These are phyloP conservation scores for Neoarthrinium moseri DNA, from an alignment of 2,329 filamentous ascomycete species.

Conservation along the genomic window DNA sequence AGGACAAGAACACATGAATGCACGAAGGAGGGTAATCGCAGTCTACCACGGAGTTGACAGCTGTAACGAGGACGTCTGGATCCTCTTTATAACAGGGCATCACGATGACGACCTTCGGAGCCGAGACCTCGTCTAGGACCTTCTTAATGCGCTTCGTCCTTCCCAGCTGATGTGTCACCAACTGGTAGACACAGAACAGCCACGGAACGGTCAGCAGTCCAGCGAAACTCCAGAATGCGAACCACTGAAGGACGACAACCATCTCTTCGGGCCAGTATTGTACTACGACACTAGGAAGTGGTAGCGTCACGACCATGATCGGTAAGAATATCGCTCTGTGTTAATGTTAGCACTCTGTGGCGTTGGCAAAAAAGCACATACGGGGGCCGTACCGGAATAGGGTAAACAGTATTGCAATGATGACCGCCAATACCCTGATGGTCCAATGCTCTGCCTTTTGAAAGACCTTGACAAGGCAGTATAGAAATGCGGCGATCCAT, in stretches of 20 bases:
- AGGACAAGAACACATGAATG: conserved; percentile 92
- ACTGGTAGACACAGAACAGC: conserved; percentile 89
- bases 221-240: conserved; percentile 92
- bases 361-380: background rate
- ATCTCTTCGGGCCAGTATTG: conserved; percentile 68
- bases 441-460: conserved; percentile 87
- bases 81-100: conserved; percentile 98
- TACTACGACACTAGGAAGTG: conserved; percentile 71
- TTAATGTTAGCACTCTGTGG: conserved; percentile 14
- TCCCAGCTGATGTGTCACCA: conserved; percentile 84
- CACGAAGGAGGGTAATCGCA: conserved; percentile 92
- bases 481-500: conserved; percentile 91
- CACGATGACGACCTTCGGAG: conserved; percentile 91
- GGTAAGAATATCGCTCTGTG: conserved; percentile 79
- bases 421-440: conserved; percentile 71
- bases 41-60: conserved; percentile 87
- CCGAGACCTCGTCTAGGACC: conserved; percentile 77
- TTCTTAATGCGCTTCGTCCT: conserved; percentile 79
- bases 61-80: conserved; percentile 78
- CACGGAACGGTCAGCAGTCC: conserved; percentile 83
- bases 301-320: conserved; percentile 90
- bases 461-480: conserved; percentile 86
- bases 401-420: conserved; percentile 75
- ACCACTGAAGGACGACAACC: conserved; percentile 80
- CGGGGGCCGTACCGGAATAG: conserved; percentile 61